Evolutionary conservation across 768 basidiomycete species (phyloP).

Genomic region (Austroboletus eburneus): DNA sequence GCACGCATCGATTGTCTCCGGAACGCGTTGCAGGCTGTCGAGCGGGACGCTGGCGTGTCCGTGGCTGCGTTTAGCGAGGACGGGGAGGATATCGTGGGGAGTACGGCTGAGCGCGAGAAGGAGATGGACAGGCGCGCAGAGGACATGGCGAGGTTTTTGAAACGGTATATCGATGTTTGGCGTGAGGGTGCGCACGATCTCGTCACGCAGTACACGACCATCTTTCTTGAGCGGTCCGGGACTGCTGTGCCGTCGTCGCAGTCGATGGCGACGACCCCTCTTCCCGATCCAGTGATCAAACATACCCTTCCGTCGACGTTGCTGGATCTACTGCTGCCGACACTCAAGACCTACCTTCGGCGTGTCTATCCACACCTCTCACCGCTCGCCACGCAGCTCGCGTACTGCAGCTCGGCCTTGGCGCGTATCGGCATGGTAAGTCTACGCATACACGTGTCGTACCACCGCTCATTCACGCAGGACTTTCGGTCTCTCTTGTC

Average conservation of each 20-base stretch:
- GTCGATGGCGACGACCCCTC: slow-evolving; percentile 17
- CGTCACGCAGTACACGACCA: slow-evolving; percentile 83
- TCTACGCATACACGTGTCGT: not conserved
- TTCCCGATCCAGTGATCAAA: slow-evolving; percentile 26
- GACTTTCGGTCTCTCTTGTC: slow-evolving; percentile 71
- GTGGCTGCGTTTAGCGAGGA: slow-evolving; percentile 9
- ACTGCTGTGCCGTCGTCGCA: slow-evolving; percentile 11
- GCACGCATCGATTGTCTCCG: slow-evolving; percentile 65
- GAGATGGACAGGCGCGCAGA: slow-evolving; percentile 58
- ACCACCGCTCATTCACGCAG: slow-evolving; percentile 8
- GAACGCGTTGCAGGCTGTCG: slow-evolving; percentile 49
- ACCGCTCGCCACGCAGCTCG: slow-evolving; percentile 89
- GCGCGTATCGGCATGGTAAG: slow-evolving; percentile 78
- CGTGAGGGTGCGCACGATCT: slow-evolving; percentile 91
- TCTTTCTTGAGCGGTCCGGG: slow-evolving; percentile 70
- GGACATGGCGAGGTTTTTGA: slow-evolving; percentile 73
- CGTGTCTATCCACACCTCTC: slow-evolving; percentile 58
- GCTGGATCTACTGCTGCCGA: slow-evolving; percentile 55
- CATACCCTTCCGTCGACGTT: slow-evolving; percentile 30
- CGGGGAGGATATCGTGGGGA: slow-evolving; percentile 14
- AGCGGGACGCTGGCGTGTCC: slow-evolving; percentile 40
- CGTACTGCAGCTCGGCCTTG: slow-evolving; percentile 90
- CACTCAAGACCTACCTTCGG: slow-evolving; percentile 59
- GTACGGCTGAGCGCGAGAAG: slow-evolving; percentile 35
- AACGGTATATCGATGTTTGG: slow-evolving; percentile 87